Conservation (phyloP, 805 yeast species). For the Dipodascus geniculatus region DNA sequence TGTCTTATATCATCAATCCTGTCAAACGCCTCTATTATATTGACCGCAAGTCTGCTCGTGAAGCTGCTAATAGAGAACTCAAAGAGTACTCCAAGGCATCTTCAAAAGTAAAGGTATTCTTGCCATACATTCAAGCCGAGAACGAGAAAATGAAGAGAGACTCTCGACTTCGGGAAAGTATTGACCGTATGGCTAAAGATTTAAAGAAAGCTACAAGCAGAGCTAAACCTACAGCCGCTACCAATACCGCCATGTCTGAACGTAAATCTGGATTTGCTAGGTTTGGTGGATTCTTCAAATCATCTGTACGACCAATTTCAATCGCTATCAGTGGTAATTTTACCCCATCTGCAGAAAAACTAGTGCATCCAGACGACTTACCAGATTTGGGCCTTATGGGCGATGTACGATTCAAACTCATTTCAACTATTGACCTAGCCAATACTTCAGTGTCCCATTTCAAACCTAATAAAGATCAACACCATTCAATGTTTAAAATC, state of each 20-base stretch:
- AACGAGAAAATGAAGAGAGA: conserved; percentile 43
- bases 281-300: conserved; percentile 28
- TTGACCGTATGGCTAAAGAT: conserved; percentile 16
- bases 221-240: conserved; percentile 6
- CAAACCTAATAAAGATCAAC: conserved; percentile 20
- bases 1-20: conserved; percentile 23
- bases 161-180: conserved; percentile 30
- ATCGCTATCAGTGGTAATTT: conserved; percentile 23
- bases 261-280: conserved; percentile 19
- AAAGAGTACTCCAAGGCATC: conserved; percentile 27
- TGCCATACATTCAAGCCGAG: conserved; percentile 36
- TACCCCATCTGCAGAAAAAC: conserved; percentile 28
- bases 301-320: conserved; percentile 29
- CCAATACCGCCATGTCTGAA: conserved; percentile 6
- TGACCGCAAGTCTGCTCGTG: conserved; percentile 24
- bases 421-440: conserved; percentile 34
- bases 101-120: conserved; percentile 33
- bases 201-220: conserved; percentile 6
- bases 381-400: conserved; percentile 38
- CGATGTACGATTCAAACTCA: conserved; percentile 38
- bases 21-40: conserved; percentile 17
- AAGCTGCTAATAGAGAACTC: conserved; percentile 34
- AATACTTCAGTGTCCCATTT: conserved; percentile 28
- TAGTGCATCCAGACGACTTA: conserved; percentile 41
- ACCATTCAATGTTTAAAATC: conserved; percentile 28